These are phyloP conservation scores for Alnus rubra DNA, from an alignment of 306 rosid species.

Conservation along the genomic window DNA sequence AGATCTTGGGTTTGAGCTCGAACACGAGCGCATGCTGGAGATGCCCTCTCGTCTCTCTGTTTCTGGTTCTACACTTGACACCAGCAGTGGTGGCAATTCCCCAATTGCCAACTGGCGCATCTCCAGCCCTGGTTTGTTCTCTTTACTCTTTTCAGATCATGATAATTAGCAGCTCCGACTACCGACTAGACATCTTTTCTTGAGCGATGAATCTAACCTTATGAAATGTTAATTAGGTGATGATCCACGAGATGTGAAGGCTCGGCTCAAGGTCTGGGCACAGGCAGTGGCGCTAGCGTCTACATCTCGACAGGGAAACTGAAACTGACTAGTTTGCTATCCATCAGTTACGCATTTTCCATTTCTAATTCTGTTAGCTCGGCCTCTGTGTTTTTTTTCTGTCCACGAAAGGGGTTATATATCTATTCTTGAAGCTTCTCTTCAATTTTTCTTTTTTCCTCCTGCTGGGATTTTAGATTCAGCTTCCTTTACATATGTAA, in stretches of 20 bases:
- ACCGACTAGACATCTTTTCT: too few species aligned
- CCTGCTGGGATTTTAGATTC: constrained; percentile 16
- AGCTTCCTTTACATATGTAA: constrained; percentile 25
- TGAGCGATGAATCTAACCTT: too few species aligned
- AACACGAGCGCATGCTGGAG: constrained; percentile 47
- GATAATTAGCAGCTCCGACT: too few species aligned
- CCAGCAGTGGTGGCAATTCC: constrained; percentile 74
- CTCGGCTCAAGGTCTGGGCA: constrained; percentile 90
- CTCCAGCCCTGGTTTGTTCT: constrained; percentile 63
- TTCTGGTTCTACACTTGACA: constrained; percentile 48
- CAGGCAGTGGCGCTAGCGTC: constrained; percentile 89
- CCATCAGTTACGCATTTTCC: background rate
- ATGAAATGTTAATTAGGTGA: constrained; percentile 45
- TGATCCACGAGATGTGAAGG: constrained; percentile 83
- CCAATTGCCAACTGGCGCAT: constrained; percentile 78
- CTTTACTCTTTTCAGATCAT: background rate
- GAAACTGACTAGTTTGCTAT: constrained; percentile 32
- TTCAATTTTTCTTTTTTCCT: background rate
- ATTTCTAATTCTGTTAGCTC: background rate
- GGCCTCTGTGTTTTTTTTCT: background rate
- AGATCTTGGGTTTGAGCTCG: constrained; percentile 88
- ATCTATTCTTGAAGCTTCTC: background rate
- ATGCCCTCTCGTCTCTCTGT: constrained; percentile 44
- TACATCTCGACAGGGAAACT: constrained; percentile 45
- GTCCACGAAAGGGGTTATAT: constrained; percentile 9